Evolutionary conservation across 371 early-diverging fungal genomes (phyloP), one percentile per base, ranked within the genome.

Genomic region (Nematocida sp.): DNA sequence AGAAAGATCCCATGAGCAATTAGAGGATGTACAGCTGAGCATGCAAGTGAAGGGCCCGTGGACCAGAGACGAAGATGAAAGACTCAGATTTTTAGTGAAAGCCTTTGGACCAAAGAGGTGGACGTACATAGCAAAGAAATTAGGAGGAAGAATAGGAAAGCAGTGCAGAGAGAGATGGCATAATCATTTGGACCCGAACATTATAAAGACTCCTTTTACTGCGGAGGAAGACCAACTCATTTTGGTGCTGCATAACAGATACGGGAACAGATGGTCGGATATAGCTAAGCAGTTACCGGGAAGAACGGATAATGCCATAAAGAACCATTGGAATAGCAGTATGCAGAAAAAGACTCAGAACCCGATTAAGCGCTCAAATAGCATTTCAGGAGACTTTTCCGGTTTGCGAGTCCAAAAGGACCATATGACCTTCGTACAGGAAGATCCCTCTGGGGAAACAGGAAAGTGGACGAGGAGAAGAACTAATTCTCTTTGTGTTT

Each of bases 101-200:
- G 75, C 77, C 39, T 82, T 80, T 63, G 54, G 61, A 11, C 80
- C 82, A 0, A 79, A 80, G 42, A 82, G 82, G 38, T 85, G 85
- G 85, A 78, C 84, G 18, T 75, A 77, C 35, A 81, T 85, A 55
- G 81, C 81, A 36, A 81, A 79, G 36, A 78, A 65, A 55, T 45
- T 83, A 38, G 79, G 79, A 13, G 80, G 80, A 20, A n/a, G 84
- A 11, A 42, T 68, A 38, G 85, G 85, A 1, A 85, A 85, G 61
- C 85, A 85, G 71, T 85, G 85, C 66, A 66, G 85, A 56, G 85
- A 85, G 56, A 69, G 85, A 47, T 85, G 85, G 85, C 83, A 85
- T 55, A 84, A 84, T 60, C 85, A 85, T 65, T 56, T 85, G 28
- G 77, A 82, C 57, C 85, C 85, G 30, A 54, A 60, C 11, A 82